Percentiles rank a stretch among this genome's conserved stretches.
Conservation (phyloP, 148 eudicot species). For the Rhododendron mucronatum region DNA sequence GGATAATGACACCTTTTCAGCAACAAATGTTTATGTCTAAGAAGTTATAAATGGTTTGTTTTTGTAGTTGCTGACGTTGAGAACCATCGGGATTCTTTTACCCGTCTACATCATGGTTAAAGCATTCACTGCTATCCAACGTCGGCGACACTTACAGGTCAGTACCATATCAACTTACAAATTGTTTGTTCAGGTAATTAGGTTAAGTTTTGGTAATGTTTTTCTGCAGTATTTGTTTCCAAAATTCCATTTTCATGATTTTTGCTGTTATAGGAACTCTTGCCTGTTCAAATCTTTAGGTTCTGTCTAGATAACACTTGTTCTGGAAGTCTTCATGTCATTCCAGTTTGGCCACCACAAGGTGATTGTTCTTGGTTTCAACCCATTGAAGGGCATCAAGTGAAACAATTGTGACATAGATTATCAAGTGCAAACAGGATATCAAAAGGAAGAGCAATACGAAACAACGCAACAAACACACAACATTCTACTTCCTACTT, state of each 20-base stretch:
- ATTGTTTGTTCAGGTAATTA: background rate
- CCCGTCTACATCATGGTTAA: constrained; percentile 54
- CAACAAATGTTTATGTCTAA: background rate
- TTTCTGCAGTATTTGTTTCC: background rate
- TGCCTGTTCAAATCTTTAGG: background rate
- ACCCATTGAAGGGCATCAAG: background rate
- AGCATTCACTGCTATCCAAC: constrained; percentile 40
- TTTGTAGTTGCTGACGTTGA: constrained; percentile 52
- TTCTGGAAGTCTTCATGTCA: background rate
- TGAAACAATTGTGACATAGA: background rate
- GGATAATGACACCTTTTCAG: background rate
- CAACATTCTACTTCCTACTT: background rate
- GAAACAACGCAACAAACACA: background rate
- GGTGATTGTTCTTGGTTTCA: background rate
- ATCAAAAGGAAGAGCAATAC: background rate
- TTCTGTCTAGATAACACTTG: background rate
- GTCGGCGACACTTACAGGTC: constrained; percentile 51
- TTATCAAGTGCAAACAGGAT: background rate
- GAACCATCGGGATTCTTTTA: constrained; percentile 55
- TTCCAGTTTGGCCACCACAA: background rate
- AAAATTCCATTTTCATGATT: background rate
- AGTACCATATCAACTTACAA: background rate
- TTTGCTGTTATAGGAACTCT: background rate
- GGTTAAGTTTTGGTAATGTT: background rate
- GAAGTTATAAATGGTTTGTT: background rate